Base-by-base conservation (phyloP, 306 rosid species). In the Cicer yamashitae region DNA sequence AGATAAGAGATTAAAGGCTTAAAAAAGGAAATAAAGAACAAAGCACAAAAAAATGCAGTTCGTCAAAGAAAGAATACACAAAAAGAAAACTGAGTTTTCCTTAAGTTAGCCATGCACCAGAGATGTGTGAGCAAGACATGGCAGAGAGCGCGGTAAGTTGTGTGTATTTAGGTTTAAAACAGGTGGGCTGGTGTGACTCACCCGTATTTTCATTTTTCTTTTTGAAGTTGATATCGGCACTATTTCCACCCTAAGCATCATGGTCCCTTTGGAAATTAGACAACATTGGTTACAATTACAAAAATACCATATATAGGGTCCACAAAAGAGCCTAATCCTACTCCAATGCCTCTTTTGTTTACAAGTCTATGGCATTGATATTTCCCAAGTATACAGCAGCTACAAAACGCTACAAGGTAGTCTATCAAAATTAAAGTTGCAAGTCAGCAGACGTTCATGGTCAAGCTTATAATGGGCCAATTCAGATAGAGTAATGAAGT, bases 141-240 rank as follows among this genome's bases (percentile, higher is more conserved):
- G 20, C 34, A 25, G 34, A 25, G 34, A 3, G 3, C 6, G 14
- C 70, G 0, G 10, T 65, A 6, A 17, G 38, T 65, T 5, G 39
- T 51, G 52, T 43, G 9, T 65, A 41, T 65, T 15, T 65, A 43
- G 70, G 40, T 44, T 20, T 66, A 22, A 43, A 45, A 44, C 39
- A 12, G 38, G 10, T 12, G 6, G 10, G 54, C 4, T 66, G 7
- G 38, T 66, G 54, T 41, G 54, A 10, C 56, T 18, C 50, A 12
- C 41, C 50, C 6, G n/a, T 43, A 14, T 50, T 51, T 51, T 62
- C 22, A 6, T 60, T 60, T 34, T 11, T 13, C 44, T n/a, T 25
- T 25, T 3, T 25, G 34, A 25, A 25, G 34, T 25, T 25, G 34
- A 25, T 25, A 25, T 25, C 2, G 34, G 2, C 4, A 25, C 10